Base-by-base conservation (phyloP, 2,329 filamentous ascomycete species). In the Lecanicillium sp. region DNA sequence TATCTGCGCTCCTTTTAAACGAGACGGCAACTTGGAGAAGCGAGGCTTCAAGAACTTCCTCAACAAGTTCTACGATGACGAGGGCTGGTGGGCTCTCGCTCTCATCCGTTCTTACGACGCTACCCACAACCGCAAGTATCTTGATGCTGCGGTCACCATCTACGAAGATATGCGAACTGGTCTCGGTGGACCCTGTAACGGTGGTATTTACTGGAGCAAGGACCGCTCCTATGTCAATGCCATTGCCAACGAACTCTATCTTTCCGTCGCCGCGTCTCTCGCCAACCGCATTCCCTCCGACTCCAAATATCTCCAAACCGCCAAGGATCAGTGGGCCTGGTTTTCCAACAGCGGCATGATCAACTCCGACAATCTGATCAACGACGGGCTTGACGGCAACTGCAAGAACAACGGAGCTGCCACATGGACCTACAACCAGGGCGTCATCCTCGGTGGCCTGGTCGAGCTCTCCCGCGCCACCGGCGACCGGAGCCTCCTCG, bases 1-100 rank as follows among this genome's bases (percentile, higher is more conserved):
- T 15, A 27, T 6, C 9, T 50, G 48, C 17, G 38, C 23, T 30
- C 7, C 40, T 33, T n/a, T n/a, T n/a, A 54, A 53, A 39, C 49
- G 50, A 37, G 51, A 55, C 11, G 59, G 57, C 14, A 65, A 61
- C 36, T 58, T 65, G 53, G 53, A 58, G 19, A 66, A 62, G 51
- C 60, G 65, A 19, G 61, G 59, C 12, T 69, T 67, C 48, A 52
- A 56, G 4, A 59, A 68, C 47, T 79, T 77, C 56, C 60, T 73
- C 48, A 77, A 79, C 51, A 69, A 72, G 6, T 79, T 64, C 50
- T 79, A 78, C 53, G 79, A 83, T 52, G 79, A 83, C 55, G 74
- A 78, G 57, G 72, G 76, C n/a, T 83, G 79, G 79, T 83, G 79
- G 79, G 78, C 73, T 9, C 67, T 83, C 50, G 79, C 69, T 15